phyloP scores from a whole-genome alignment of 1,284 basidiomycete genomes.

The Boletellus sp. region DNA sequence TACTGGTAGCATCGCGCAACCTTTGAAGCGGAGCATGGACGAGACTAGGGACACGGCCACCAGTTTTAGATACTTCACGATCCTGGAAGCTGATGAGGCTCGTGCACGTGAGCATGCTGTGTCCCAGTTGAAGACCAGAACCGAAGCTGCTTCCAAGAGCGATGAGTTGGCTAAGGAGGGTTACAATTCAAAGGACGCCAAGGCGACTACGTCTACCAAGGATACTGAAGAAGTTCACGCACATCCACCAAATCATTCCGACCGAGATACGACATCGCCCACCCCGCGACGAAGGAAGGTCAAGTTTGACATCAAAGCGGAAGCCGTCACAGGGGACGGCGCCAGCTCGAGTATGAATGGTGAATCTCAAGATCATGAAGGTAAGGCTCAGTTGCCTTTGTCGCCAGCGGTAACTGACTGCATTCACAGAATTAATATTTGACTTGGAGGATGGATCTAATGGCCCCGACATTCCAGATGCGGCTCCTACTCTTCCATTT shows the following conservation, averaged over 20 bases:
- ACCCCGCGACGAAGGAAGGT: conserved; percentile 58
- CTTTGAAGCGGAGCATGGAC: conserved; percentile 57
- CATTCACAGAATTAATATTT: conserved; percentile 58
- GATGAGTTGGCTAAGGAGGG: conserved; percentile 12
- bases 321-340: conserved; percentile 45
- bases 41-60: conserved; percentile 60
- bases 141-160: conserved; percentile 16
- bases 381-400: conserved; percentile 25
- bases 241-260: conserved; percentile 13
- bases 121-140: conserved; percentile 13
- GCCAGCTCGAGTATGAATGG: conserved; percentile 33
- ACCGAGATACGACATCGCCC: conserved; percentile 15
- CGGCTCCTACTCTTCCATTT: conserved; percentile 40
- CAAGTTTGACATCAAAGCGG: conserved; percentile 66
- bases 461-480: conserved; percentile 30
- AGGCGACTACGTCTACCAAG: conserved; percentile 8
- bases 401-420: conserved; percentile 10
- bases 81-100: conserved; percentile 57
- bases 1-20: conserved; percentile 35
- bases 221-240: conserved; percentile 7
- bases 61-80: conserved; percentile 61
- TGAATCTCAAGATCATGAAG: conserved; percentile 34
- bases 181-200: conserved; percentile 13
- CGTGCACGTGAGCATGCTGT: conserved; percentile 24
- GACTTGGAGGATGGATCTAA: conserved; percentile 53